Evolutionary conservation across 129 eudicot species (phyloP).

Genomic region (Mikania micrantha): DNA sequence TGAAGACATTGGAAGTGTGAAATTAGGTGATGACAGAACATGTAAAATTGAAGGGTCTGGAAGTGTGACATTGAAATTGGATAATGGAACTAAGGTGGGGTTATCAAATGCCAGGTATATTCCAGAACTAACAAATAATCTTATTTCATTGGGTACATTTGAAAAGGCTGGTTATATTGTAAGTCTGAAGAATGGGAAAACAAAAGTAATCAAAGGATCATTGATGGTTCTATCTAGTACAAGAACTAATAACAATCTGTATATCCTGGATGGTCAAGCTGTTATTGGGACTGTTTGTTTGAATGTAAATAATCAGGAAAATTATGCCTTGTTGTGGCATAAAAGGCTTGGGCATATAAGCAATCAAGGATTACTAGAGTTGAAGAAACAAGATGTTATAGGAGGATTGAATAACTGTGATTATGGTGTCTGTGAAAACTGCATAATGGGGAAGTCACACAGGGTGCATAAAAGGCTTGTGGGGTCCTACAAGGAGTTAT

Average conservation of each 20-base stretch:
- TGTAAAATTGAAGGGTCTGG: neutral
- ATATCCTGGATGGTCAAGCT: neutral
- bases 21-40: neutral
- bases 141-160: neutral
- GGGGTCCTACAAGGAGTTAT: neutral
- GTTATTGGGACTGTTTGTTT: no score
- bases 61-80: neutral
- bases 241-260: neutral
- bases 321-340: neutral
- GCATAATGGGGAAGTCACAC: neutral
- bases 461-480: neutral
- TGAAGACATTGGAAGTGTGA: neutral
- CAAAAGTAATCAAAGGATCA: neutral
- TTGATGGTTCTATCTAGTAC: neutral
- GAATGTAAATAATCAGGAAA: no score
- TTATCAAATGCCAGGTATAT: neutral
- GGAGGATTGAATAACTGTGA: neutral
- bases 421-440: neutral
- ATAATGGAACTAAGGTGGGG: neutral
- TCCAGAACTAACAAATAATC: neutral
- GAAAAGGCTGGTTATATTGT: neutral
- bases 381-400: neutral
- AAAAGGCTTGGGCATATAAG: neutral
- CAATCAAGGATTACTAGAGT: neutral
- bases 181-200: neutral